Percentiles rank a stretch among this genome's conserved stretches.
Evolutionary conservation across 108 stramenopile genomes (phyloP).

Genomic region (Fragilaria radians): DNA sequence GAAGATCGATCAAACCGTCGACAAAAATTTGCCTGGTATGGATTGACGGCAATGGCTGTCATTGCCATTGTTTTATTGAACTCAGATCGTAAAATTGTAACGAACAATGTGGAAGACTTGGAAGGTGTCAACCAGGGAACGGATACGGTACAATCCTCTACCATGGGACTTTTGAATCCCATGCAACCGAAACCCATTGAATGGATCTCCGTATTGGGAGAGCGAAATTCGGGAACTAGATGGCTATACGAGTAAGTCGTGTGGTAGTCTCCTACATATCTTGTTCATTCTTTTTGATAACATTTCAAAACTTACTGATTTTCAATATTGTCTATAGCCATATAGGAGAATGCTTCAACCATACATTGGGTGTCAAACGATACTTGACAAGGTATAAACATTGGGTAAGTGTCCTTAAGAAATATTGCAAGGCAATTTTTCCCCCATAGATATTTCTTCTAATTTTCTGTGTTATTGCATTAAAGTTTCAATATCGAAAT

Average conservation of each 20-base stretch:
- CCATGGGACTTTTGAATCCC: background rate
- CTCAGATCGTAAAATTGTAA: background rate
- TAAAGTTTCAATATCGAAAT: constrained; percentile 35
- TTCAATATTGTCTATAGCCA: constrained; percentile 23
- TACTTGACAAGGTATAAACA: constrained; percentile 81
- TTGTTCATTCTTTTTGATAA: background rate
- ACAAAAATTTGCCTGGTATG: background rate
- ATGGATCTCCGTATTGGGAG: constrained; percentile 65
- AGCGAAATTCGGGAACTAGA: constrained; percentile 79
- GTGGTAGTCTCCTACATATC: background rate
- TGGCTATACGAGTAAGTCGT: constrained; percentile 74
- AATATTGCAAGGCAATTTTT: constrained; percentile 9
- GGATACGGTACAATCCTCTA: too few species aligned
- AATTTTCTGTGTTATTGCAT: background rate
- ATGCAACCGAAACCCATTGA: constrained; percentile 19
- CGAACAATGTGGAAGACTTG: background rate
- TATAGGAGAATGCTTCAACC: constrained; percentile 48
- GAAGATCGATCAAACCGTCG: too few species aligned
- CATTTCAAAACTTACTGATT: background rate
- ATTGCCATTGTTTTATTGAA: background rate
- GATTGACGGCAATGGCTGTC: background rate
- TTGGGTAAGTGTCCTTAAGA: constrained; percentile 52
- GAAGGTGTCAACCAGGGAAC: too few species aligned
- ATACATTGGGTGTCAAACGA: constrained; percentile 30
- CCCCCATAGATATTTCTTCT: background rate